These are phyloP conservation scores for Beauveria rudraprayagi DNA, from an alignment of 2,329 filamentous ascomycete species.

Conservation along the genomic window DNA sequence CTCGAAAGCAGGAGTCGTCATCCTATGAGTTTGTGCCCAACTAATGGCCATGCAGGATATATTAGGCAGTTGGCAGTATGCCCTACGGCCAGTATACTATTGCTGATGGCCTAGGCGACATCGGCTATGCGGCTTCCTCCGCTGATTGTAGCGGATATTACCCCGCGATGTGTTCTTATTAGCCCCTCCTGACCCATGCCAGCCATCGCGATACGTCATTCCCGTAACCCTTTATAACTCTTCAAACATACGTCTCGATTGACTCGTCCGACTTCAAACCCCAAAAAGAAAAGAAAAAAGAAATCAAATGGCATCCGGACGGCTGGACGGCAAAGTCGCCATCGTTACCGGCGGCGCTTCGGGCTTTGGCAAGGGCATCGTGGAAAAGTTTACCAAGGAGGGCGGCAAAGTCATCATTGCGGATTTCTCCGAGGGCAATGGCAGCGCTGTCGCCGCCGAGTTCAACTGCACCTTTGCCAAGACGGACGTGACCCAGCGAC, in stretches of 20 bases:
- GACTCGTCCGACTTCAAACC: too few relatives aligned
- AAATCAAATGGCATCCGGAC: constrained; percentile 14
- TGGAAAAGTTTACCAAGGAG: constrained; percentile 49
- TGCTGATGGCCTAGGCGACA: not conserved
- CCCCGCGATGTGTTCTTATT: constrained; percentile 13
- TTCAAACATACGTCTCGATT: too few relatives aligned
- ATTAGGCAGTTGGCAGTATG: not conserved
- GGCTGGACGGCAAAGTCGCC: constrained; percentile 34
- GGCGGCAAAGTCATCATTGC: constrained; percentile 54
- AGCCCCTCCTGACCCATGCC: not conserved
- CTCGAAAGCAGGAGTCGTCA: constrained; percentile 12
- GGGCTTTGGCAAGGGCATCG: constrained; percentile 57
- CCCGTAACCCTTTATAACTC: too few relatives aligned
- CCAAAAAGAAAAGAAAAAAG: too few relatives aligned
- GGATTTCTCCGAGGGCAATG: constrained; percentile 49
- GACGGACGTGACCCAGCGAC: constrained; percentile 42
- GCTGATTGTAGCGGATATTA: not conserved
- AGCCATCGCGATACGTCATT: not conserved
- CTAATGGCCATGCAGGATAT: not conserved
- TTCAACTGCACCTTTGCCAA: constrained; percentile 34
- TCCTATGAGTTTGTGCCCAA: not conserved
- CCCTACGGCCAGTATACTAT: not conserved
- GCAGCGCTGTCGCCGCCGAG: constrained; percentile 37
- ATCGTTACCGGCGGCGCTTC: constrained; percentile 48
- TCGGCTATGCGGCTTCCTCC: not conserved